Evolutionary conservation across 192 early-diverging fungal genomes (phyloP).

Genomic region (Jimgerdemannia flammicorona): DNA sequence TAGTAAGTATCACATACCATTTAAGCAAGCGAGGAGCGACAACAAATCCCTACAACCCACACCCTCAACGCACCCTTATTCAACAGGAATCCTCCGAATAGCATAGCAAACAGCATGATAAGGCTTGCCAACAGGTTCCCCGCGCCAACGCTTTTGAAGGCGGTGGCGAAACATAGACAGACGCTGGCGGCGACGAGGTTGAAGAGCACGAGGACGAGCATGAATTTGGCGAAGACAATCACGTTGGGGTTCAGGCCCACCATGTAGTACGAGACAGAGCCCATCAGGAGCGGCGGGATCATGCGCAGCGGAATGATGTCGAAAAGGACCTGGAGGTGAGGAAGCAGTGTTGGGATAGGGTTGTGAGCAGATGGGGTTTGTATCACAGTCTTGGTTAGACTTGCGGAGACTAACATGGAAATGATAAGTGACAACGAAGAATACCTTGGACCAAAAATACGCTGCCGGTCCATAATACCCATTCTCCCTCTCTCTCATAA

Average conservation of each 20-base stretch:
- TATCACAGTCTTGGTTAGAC: too few species aligned
- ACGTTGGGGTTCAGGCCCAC: slow-evolving; percentile 52
- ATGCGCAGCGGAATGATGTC: slow-evolving; percentile 69
- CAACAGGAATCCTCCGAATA: slow-evolving; percentile 72
- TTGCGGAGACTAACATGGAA: too few species aligned
- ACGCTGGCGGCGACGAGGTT: slow-evolving; percentile 55
- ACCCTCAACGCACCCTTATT: slow-evolving; percentile 50
- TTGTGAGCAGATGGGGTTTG: not conserved
- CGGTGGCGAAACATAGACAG: slow-evolving; percentile 54
- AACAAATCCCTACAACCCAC: not conserved
- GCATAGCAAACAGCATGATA: slow-evolving; percentile 71
- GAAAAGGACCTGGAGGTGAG: slow-evolving; percentile 39
- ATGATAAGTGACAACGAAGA: too few species aligned
- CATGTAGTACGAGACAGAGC: slow-evolving; percentile 66
- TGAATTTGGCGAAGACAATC: slow-evolving; percentile 53
- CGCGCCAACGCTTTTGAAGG: slow-evolving; percentile 52
- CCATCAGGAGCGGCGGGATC: slow-evolving; percentile 60
- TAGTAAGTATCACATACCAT: too few species aligned
- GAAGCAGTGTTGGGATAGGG: not conserved
- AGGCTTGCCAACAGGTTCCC: slow-evolving; percentile 61
- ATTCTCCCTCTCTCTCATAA: slow-evolving; percentile 47
- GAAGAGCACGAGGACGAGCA: slow-evolving; percentile 62
- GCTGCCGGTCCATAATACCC: slow-evolving; percentile 41
- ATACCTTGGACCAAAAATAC: slow-evolving; percentile 50
- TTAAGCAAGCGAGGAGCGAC: not conserved